Base-by-base conservation (phyloP, 192 early-diverging fungal genomes). In the Coemansia sp. region DNA sequence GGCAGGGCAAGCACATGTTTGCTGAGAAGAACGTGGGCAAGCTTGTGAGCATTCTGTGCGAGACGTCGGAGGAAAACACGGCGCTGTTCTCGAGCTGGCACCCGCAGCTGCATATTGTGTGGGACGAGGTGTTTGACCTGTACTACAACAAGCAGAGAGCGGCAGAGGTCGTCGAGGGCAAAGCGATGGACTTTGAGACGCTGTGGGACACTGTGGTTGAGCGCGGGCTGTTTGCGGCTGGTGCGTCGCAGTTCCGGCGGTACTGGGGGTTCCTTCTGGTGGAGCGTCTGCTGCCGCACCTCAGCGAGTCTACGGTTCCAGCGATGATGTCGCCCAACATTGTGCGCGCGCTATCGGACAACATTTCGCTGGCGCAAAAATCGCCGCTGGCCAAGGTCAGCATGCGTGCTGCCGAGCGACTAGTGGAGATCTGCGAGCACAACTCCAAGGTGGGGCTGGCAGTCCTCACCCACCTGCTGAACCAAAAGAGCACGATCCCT, bases 191-290 rank as follows among this genome's bases (percentile, higher is more conserved):
- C 8, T 88, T 95, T 72, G 67, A 83, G 46, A 85, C 87, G 56
- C 90, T 99, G 61, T 99, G 96, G 96, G 85, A 83, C 6, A 67
- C 70, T 1, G 84, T 82, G 37, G 89, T 95, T 38, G 94, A 94
- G 56, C 87, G 89, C 33, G 83, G 86, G 5, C 79, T 97, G 50
- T 96, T 97, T 65, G 86, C 84, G 38, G 79, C 87, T 0, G 84
- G 87, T 7, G 65, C 87, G 13, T 86, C 88, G 55, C 89, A 95
- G 77, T 92, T 93, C 71, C 88, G 92, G 66, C 94, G 91, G 74
- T 94, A 86, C 82, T 89, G 95, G 86, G 95, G 93, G 46, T 92
- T 95, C 80, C 87, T 92, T 59, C 70, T 96, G 21, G 87, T 97
- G 45, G 87, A 90, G 60, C 85, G 78, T 26, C 62, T 75, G 24